phyloP scores from a whole-genome alignment of 176 grass and related monocot genomes.

The Avena eriantha region DNA sequence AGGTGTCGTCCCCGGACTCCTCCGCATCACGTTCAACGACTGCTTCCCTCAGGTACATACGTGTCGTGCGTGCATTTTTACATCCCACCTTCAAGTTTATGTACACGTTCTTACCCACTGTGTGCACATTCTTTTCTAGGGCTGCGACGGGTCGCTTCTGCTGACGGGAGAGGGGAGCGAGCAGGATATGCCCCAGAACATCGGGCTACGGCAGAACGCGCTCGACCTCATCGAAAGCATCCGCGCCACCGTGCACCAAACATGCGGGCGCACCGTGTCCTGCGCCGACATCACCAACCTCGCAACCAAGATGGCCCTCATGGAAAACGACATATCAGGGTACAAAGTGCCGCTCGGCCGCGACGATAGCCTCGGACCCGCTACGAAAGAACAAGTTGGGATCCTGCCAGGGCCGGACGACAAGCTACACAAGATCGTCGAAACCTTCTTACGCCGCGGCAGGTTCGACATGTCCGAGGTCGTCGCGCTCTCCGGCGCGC shows the following conservation, averaged over 20 bases:
- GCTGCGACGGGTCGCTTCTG: conserved; percentile 54
- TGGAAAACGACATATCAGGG: conserved; percentile 14
- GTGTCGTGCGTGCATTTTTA: too few species aligned
- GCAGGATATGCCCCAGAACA: conserved; percentile 7
- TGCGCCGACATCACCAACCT: conserved; percentile 58
- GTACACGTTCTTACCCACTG: too few species aligned
- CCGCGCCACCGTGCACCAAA: conserved; percentile 16
- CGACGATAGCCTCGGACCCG: conserved; percentile 24
- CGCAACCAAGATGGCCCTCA: conserved; percentile 45
- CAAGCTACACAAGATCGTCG: neutral
- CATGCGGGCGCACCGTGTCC: conserved; percentile 45
- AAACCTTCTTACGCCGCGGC: neutral
- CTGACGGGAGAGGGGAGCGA: conserved; percentile 32
- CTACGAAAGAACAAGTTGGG: neutral
- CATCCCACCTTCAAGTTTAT: too few species aligned
- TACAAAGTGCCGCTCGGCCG: conserved; percentile 50
- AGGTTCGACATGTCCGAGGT: conserved; percentile 15
- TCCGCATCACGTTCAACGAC: conserved; percentile 63
- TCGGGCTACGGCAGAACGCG: conserved; percentile 26
- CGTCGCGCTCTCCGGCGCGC: conserved; percentile 44
- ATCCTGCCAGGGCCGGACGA: neutral
- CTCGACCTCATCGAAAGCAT: conserved; percentile 41
- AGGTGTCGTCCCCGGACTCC: conserved; percentile 49
- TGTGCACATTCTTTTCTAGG: neutral
- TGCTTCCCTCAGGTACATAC: conserved; percentile 56